A percentile compares a stretch with the other conserved stretches of the same genome.
phyloP scores from a whole-genome alignment of 2,329 filamentous ascomycete genomes.

The Paecilomyces dactylethromorphus region DNA sequence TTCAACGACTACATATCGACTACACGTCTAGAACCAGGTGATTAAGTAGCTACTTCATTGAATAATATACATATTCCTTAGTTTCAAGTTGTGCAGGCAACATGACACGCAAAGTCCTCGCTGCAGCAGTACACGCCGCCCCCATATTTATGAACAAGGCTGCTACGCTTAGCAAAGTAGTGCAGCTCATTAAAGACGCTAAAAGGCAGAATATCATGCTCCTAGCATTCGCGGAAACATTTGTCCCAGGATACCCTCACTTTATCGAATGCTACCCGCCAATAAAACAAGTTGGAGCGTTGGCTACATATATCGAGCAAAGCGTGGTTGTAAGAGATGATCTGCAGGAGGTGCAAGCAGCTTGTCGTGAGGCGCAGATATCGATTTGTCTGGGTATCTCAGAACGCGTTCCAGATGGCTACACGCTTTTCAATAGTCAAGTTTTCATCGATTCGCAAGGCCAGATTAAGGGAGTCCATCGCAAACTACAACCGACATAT shows the following conservation, averaged over 20 bases:
- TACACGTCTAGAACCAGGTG: too few species aligned
- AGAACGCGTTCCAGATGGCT: constrained; percentile 24
- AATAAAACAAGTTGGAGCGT: constrained; percentile 23
- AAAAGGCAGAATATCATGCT: constrained; percentile 21
- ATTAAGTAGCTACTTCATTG: too few species aligned
- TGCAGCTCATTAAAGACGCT: constrained; percentile 26
- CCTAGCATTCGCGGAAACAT: constrained; percentile 30
- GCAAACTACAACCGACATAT: constrained; percentile 32
- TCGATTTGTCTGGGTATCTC: constrained; percentile 28
- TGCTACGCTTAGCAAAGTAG: constrained; percentile 25
- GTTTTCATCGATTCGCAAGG: constrained; percentile 26
- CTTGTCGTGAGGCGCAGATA: constrained; percentile 23
- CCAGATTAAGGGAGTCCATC: constrained; percentile 27
- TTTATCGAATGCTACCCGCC: constrained; percentile 31
- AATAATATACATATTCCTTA: background rate
- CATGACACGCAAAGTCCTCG: constrained; percentile 20
- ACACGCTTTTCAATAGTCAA: constrained; percentile 31
- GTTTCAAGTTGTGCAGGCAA: background rate
- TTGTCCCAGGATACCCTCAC: constrained; percentile 32
- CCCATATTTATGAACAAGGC: constrained; percentile 32
- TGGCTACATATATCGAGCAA: constrained; percentile 27
- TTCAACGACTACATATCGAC: too few species aligned
- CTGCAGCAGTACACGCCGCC: constrained; percentile 29
- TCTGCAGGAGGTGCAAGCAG: constrained; percentile 23
- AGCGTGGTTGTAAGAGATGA: constrained; percentile 29